Conservation (phyloP, 352 stramenopile genomes). For the Pythium plurisporium region DNA sequence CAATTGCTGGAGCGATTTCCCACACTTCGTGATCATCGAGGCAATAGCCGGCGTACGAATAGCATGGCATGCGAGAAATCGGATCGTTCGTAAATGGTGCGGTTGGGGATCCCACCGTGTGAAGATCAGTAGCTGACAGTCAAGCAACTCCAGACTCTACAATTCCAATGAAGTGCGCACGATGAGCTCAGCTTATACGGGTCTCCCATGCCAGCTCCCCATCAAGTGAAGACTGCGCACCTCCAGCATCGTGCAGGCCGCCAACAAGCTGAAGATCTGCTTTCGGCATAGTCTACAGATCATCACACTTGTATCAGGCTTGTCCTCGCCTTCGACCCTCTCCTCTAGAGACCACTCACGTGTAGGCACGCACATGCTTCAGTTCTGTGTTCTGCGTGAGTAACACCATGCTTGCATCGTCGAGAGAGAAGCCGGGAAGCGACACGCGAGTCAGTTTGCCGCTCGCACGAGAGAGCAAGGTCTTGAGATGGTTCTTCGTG, state of each 20-base stretch:
- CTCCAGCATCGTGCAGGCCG: neutral
- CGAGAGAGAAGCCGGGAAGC: slow-evolving; percentile 42
- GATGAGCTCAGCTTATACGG: neutral
- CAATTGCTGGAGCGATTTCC: slow-evolving; percentile 32
- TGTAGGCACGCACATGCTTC: slow-evolving; percentile 43
- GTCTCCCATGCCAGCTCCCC: neutral
- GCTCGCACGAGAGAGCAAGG: slow-evolving; percentile 34
- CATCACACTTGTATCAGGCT: neutral
- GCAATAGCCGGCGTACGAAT: slow-evolving; percentile 37
- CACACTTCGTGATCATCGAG: slow-evolving; percentile 36
- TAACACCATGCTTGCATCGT: slow-evolving; percentile 37
- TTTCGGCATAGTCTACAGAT: slow-evolving; percentile 11
- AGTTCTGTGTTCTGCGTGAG: slow-evolving; percentile 34
- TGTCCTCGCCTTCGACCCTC: too few relatives aligned
- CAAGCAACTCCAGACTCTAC: slow-evolving; percentile 57
- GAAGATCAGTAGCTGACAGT: slow-evolving; percentile 50
- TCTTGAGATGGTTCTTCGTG: slow-evolving; percentile 31
- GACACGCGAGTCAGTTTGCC: slow-evolving; percentile 30
- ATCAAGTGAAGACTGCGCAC: neutral
- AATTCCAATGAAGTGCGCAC: neutral
- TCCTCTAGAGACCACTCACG: slow-evolving; percentile 3
- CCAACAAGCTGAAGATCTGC: slow-evolving; percentile 10
- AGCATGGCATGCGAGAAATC: slow-evolving; percentile 47
- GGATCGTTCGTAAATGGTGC: slow-evolving; percentile 31
- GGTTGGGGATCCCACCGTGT: slow-evolving; percentile 30